Base-by-base conservation (phyloP, 768 basidiomycete species). In the Boletus barrowsii region DNA sequence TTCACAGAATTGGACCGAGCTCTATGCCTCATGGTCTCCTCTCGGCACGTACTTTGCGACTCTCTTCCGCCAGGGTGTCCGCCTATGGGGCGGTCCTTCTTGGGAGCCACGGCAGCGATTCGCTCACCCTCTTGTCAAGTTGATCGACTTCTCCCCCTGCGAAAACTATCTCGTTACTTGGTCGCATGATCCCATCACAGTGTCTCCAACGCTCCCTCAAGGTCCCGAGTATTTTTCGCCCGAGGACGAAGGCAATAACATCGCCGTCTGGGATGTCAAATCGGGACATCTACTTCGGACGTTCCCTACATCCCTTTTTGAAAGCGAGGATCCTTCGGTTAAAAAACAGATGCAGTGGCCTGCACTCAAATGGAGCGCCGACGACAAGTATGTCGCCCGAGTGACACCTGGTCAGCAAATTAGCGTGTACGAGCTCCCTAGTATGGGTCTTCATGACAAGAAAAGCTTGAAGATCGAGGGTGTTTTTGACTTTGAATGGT, bases 211-310 rank as follows among this genome's bases (percentile, higher is more conserved):
- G 57, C 84, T 88, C 39, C 76, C 83, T 29, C 89, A 90, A 70
- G 91, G 93, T 10, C 87, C 84, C 47, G 87, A 87, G 66, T 91
- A 83, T 68, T 90, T 94, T 75, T 89, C 92, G 43, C 84, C 89
- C 5, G 94, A 96, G 54, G 97, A 98, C 69, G 94, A 96, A 73
- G 97, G 94, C 32, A 94, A 96, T 74, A 89, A 93, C 62, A 81
- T 98, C 57, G 97, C 95, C 53, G 85, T 99, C n/a, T 99, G 97
- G 97, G 93, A 98, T 64, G 84, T 96, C 76, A 95, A 93, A 73
- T 87, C 94, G 17, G 93, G 93, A 26, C 80, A 88, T 60, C 84
- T 98, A 20, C 81, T 98, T 42, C 89, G 97, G 48, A 98, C 95
- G 2, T 98, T 99, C 74, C 81, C 83, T 36, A 82, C 88, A 10